phyloP scores from a whole-genome alignment of 306 rosid species.

The Ziziphus jujuba region DNA sequence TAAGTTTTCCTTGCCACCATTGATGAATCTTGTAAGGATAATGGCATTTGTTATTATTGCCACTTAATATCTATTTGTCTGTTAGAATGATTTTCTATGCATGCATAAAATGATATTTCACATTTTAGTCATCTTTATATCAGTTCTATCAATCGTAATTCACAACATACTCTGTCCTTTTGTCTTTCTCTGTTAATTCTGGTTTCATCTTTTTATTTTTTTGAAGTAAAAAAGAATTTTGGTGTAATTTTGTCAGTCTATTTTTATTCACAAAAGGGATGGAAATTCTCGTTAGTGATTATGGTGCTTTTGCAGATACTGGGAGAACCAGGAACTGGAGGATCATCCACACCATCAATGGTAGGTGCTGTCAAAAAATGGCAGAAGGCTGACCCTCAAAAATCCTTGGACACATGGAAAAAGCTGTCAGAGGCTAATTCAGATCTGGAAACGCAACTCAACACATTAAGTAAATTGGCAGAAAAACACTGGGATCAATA shows the following conservation, averaged over 20 bases:
- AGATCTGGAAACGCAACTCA: conserved; percentile 69
- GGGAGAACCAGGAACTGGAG: conserved; percentile 98
- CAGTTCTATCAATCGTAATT: too few relatives aligned
- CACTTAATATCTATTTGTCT: conserved; percentile 13
- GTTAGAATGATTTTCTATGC: neutral
- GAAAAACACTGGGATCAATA: conserved; percentile 84
- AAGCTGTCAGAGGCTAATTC: conserved; percentile 82
- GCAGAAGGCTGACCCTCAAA: conserved; percentile 83
- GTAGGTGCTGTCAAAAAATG: conserved; percentile 94
- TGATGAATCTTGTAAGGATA: conserved; percentile 88
- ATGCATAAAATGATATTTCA: neutral
- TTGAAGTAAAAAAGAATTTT: too few relatives aligned
- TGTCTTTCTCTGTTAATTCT: neutral
- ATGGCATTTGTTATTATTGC: conserved; percentile 19
- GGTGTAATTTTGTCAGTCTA: too few relatives aligned
- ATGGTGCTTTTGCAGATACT: conserved; percentile 56
- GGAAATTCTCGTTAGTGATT: conserved; percentile 19
- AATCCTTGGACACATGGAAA: conserved; percentile 73
- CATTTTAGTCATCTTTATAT: too few relatives aligned
- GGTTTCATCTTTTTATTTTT: too few relatives aligned
- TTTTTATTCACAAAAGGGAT: conserved; percentile 4
- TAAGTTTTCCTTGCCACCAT: conserved; percentile 88
- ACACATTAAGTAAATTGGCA: conserved; percentile 60
- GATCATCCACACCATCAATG: conserved; percentile 98
- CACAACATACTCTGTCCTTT: neutral